phyloP scores from a whole-genome alignment of 331 rosid species.

The Dryas integrifolia region DNA sequence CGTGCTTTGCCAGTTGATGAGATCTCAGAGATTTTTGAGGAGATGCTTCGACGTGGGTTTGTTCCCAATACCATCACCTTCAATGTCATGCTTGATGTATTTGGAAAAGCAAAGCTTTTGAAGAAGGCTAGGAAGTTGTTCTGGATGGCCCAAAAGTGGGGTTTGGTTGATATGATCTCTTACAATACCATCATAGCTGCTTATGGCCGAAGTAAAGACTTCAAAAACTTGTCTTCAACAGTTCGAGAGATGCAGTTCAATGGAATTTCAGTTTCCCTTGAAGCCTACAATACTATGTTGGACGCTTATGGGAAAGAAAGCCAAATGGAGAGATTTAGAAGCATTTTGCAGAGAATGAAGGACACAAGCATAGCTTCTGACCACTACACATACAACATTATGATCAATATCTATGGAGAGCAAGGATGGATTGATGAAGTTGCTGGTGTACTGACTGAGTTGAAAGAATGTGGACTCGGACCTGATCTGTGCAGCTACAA shows the following conservation, averaged over 20 bases:
- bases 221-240: slow-evolving; percentile 61
- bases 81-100: slow-evolving; percentile 72
- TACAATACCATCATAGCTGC: slow-evolving; percentile 85
- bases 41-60: slow-evolving; percentile 73
- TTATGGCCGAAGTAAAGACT: slow-evolving; percentile 63
- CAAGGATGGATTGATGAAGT: slow-evolving; percentile 89
- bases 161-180: slow-evolving; percentile 68
- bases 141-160: slow-evolving; percentile 70
- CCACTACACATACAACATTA: slow-evolving; percentile 74
- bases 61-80: slow-evolving; percentile 61
- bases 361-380: slow-evolving; percentile 55
- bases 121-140: slow-evolving; percentile 64
- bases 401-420: slow-evolving; percentile 85
- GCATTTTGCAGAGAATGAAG: slow-evolving; percentile 71
- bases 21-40: slow-evolving; percentile 72
- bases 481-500: slow-evolving; percentile 88
- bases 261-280: slow-evolving; percentile 84
- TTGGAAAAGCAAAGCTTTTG: slow-evolving; percentile 85
- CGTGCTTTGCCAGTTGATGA: slow-evolving; percentile 81
- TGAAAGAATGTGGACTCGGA: slow-evolving; percentile 63
- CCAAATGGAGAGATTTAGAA: slow-evolving; percentile 66
- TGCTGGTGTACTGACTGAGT: slow-evolving; percentile 51
- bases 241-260: slow-evolving; percentile 66
- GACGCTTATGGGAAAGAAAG: slow-evolving; percentile 86
- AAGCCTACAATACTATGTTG: slow-evolving; percentile 83